Evolutionary conservation across 495 filamentous ascomycete species (phyloP).

Genomic region (Talaromyces ruber): DNA sequence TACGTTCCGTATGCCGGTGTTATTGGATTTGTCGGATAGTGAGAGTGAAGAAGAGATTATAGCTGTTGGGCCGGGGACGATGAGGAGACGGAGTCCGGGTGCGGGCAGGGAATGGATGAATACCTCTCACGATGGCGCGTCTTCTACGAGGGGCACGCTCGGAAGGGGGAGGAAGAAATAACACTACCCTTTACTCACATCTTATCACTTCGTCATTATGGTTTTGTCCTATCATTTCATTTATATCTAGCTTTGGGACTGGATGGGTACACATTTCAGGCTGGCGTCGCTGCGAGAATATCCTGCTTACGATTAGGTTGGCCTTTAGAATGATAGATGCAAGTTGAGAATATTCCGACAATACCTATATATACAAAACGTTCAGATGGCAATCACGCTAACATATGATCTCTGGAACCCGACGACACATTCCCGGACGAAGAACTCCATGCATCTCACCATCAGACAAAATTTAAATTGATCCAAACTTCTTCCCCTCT

Average conservation of each 20-base stretch:
- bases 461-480: background rate
- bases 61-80: conserved; percentile 73
- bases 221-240: background rate
- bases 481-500: background rate
- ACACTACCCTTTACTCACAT: background rate
- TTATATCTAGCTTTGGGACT: background rate
- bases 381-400: background rate
- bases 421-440: background rate
- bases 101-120: conserved; percentile 46
- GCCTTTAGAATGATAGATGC: background rate
- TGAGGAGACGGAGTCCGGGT: conserved; percentile 66
- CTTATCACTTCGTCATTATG: background rate
- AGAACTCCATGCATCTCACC: background rate
- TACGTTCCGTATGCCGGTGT: conserved; percentile 76
- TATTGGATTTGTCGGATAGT: conserved; percentile 68
- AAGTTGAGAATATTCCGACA: background rate
- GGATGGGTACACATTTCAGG: background rate
- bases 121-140: conserved; percentile 22
- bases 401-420: background rate
- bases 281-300: background rate
- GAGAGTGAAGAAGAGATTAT: conserved; percentile 85
- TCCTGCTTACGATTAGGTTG: background rate
- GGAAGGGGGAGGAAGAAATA: conserved; percentile 13
- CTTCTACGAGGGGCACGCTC: conserved; percentile 10
- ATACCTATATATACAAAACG: background rate